These are phyloP conservation scores for Acorus calamus DNA, from an alignment of 106 monocot genomes.

Conservation along the genomic window DNA sequence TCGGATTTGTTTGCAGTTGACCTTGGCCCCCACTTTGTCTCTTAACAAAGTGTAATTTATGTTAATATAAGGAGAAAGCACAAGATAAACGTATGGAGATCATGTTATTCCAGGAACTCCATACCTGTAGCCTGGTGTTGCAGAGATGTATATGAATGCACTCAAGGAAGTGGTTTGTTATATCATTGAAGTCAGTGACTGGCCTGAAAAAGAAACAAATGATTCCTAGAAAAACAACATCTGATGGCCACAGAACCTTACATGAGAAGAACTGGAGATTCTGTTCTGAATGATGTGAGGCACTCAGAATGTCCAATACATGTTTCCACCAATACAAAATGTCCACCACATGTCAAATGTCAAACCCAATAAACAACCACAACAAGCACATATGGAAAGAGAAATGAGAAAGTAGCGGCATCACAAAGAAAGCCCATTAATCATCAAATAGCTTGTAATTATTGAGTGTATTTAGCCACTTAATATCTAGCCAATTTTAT, in stretches of 20 bases:
- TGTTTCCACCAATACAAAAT: too few species aligned
- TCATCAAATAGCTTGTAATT: too few species aligned
- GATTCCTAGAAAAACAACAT: not conserved
- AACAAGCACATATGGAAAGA: too few species aligned
- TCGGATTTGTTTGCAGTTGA: constrained; percentile 10
- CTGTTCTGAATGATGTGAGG: too few species aligned
- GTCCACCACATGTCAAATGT: too few species aligned
- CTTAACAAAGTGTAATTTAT: not conserved
- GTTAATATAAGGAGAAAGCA: not conserved
- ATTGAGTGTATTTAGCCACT: too few species aligned
- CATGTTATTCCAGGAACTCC: not conserved
- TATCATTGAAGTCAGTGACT: constrained; percentile 50
- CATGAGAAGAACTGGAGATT: too few species aligned
- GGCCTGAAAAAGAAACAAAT: constrained; percentile 37
- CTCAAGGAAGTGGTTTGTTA: constrained; percentile 60
- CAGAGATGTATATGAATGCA: constrained; percentile 40
- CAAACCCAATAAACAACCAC: too few species aligned
- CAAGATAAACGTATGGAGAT: not conserved
- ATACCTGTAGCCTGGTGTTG: constrained; percentile 27
- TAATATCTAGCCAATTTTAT: too few species aligned
- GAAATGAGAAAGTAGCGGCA: too few species aligned
- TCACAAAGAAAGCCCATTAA: too few species aligned
- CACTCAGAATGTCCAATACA: too few species aligned
- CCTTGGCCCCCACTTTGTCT: constrained; percentile 12
- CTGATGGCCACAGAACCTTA: not conserved